phyloP scores from a whole-genome alignment of 768 basidiomycete species.

The Boletellus sp. region DNA sequence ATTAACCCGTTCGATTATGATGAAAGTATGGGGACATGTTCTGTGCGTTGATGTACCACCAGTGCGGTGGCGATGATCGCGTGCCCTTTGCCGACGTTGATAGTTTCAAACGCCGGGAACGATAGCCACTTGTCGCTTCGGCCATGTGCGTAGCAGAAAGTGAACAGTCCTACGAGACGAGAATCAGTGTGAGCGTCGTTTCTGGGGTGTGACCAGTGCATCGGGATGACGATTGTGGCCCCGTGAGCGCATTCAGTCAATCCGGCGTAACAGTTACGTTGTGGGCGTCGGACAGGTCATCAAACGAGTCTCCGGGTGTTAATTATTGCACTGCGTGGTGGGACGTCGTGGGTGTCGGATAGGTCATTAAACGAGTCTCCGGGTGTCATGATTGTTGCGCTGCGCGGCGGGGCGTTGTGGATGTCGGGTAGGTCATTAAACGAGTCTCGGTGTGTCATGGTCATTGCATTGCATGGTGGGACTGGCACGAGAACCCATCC shows the following conservation, averaged over 20 bases:
- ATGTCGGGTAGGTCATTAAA: constrained; percentile 15
- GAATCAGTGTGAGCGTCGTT: not conserved
- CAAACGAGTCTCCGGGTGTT: constrained; percentile 29
- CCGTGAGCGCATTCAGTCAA: not conserved
- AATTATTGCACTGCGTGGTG: no score
- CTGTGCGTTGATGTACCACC: no score
- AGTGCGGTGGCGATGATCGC: no score
- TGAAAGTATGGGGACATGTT: no score
- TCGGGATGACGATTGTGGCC: constrained; percentile 31
- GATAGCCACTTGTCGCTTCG: constrained; percentile 32
- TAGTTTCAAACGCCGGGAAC: constrained; percentile 36
- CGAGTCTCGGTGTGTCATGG: constrained; percentile 29
- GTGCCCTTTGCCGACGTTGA: no score
- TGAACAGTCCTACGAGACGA: not conserved
- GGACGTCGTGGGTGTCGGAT: constrained; percentile 24
- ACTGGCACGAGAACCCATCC: constrained; percentile 39
- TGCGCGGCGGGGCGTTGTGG: no score
- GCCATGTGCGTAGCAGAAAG: constrained; percentile 34
- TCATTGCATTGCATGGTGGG: constrained; percentile 17
- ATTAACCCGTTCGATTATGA: no score
- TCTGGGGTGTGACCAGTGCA: constrained; percentile 8
- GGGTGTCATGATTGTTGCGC: no score
- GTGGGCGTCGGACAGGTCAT: constrained; percentile 17
- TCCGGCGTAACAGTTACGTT: constrained; percentile 10
- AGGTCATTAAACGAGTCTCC: constrained; percentile 16